phyloP scores from a whole-genome alignment of 1,284 basidiomycete species.

The Rhodotorula mucilaginosa region DNA sequence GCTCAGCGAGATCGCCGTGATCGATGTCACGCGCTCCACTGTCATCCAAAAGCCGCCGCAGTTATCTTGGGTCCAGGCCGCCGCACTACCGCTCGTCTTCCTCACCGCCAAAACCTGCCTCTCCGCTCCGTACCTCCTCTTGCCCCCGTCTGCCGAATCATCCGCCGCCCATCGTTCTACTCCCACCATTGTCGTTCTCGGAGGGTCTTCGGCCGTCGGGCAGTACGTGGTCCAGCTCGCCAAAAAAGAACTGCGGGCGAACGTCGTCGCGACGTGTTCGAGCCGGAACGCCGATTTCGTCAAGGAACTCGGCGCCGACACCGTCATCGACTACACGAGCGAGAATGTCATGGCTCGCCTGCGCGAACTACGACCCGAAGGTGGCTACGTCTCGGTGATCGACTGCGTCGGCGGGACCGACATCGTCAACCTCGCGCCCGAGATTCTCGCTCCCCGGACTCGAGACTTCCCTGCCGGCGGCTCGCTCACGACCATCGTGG shows the following conservation, averaged over 20 bases:
- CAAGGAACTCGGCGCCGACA: constrained; percentile 53
- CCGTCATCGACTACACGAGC: constrained; percentile 61
- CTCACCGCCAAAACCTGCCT: constrained; percentile 61
- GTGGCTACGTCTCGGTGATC: constrained; percentile 47
- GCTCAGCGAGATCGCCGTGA: constrained; percentile 48
- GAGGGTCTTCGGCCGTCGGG: constrained; percentile 65
- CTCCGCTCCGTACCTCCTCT: constrained; percentile 44
- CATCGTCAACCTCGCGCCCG: constrained; percentile 42
- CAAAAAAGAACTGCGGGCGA: constrained; percentile 57
- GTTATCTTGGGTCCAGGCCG: constrained; percentile 58
- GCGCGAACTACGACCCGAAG: constrained; percentile 45
- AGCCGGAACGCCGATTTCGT: constrained; percentile 56
- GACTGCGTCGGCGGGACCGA: constrained; percentile 46
- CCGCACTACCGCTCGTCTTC: constrained; percentile 59
- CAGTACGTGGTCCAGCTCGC: constrained; percentile 64
- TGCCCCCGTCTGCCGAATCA: constrained; percentile 40
- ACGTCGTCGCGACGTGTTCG: constrained; percentile 60
- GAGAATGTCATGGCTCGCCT: constrained; percentile 55
- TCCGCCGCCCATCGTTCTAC: constrained; percentile 49
- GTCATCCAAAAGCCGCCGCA: constrained; percentile 55
- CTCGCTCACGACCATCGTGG: constrained; percentile 30
- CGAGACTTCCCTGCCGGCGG: constrained; percentile 10
- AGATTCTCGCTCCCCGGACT: constrained; percentile 38
- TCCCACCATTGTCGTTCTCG: constrained; percentile 60
- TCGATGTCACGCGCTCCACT: constrained; percentile 38